These are phyloP conservation scores for Saccharomycopsis malanga DNA, from an alignment of 805 yeast genomes.

Conservation along the genomic window DNA sequence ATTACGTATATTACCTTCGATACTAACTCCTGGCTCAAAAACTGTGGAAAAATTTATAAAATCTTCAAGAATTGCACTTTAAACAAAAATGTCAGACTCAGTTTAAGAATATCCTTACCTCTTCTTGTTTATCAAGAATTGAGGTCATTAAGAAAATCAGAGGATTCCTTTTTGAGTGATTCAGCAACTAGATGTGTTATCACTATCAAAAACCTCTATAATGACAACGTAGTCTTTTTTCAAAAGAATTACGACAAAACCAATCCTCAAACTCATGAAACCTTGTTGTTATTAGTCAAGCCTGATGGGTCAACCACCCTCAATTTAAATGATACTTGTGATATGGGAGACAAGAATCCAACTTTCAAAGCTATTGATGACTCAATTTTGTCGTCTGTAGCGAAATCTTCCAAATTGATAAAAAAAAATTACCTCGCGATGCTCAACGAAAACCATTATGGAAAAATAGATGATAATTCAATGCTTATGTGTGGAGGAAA, in stretches of 20 bases:
- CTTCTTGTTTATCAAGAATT: slow-evolving; percentile 73
- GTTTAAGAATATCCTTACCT: slow-evolving; percentile 32
- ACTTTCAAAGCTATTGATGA: slow-evolving; percentile 21
- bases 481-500: slow-evolving; percentile 23
- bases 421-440: slow-evolving; percentile 10
- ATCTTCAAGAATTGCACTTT: slow-evolving; percentile 55
- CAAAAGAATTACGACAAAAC: slow-evolving; percentile 6
- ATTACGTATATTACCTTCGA: slow-evolving; percentile 59
- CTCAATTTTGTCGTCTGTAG: slow-evolving; percentile 12
- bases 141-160: slow-evolving; percentile 60
- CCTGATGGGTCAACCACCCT: slow-evolving; percentile 16
- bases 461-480: slow-evolving; percentile 8
- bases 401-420: slow-evolving; percentile 14
- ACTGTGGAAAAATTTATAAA: slow-evolving; percentile 69
- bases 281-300: slow-evolving; percentile 14
- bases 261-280: slow-evolving; percentile 2
- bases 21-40: slow-evolving; percentile 76
- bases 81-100: slow-evolving; percentile 23
- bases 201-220: slow-evolving; percentile 58
- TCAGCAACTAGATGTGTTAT: slow-evolving; percentile 78
- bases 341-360: slow-evolving; percentile 11
- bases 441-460: slow-evolving; percentile 9
- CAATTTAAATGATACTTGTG: slow-evolving; percentile 12
- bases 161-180: slow-evolving; percentile 67
- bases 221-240: slow-evolving; percentile 29